A percentile compares a stretch with the other conserved stretches of the same genome.
These are phyloP conservation scores for Kitagawia praeruptora DNA, from an alignment of 129 eudicot genomes.

Conservation along the genomic window DNA sequence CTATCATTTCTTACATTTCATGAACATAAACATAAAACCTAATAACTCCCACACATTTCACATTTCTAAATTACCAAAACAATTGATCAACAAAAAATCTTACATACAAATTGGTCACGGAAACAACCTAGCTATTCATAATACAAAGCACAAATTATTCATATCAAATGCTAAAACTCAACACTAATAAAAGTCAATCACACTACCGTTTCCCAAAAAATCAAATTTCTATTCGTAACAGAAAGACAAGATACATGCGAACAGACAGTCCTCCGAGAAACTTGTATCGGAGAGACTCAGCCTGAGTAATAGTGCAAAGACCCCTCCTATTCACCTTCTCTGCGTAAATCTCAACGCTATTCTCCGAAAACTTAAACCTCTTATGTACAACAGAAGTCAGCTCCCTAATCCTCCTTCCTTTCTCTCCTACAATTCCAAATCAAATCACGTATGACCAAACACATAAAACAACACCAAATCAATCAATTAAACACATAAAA, in stretches of 20 bases:
- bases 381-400: slow-evolving; percentile 41
- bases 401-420: slow-evolving; percentile 51
- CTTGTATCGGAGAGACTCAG: slow-evolving; percentile 59
- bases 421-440: slow-evolving; percentile 27
- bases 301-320: slow-evolving; percentile 59
- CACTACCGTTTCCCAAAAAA: neutral
- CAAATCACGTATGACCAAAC: neutral
- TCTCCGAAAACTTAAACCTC: slow-evolving; percentile 44
- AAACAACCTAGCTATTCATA: no score
- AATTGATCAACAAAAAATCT: no score
- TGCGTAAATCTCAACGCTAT: slow-evolving; percentile 46
- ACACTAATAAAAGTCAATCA: no score
- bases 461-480: neutral
- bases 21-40: no score
- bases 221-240: neutral
- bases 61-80: no score
- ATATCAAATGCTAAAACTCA: no score
- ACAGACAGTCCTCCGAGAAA: slow-evolving; percentile 63
- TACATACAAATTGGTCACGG: no score
- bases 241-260: slow-evolving; percentile 22
- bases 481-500: neutral
- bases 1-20: no score
- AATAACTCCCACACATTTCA: no score
- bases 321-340: slow-evolving; percentile 55
- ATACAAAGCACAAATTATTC: no score